Conservation (phyloP, 2,329 filamentous ascomycete genomes). For the Fonsecaea erecta region DNA sequence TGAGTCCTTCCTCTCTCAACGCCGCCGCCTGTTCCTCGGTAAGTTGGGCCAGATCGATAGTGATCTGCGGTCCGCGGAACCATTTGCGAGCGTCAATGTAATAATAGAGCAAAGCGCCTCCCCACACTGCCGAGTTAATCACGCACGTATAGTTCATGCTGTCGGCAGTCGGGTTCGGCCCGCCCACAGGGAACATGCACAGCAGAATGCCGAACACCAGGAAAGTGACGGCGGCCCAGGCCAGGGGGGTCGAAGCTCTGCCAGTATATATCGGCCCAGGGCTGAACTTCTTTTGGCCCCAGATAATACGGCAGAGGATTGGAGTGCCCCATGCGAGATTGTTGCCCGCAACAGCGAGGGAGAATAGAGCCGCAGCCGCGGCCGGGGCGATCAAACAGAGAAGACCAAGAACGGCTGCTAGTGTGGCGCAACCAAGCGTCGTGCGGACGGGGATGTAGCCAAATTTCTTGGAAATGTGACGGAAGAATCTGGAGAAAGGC, state of each 20-base stretch:
- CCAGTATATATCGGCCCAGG: slow-evolving; percentile 66
- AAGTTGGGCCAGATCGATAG: slow-evolving; percentile 48
- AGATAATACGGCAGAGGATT: slow-evolving; percentile 62
- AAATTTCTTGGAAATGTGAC: slow-evolving; percentile 59
- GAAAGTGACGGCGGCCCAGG: slow-evolving; percentile 59
- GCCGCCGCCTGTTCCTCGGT: slow-evolving; percentile 41
- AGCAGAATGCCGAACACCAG: slow-evolving; percentile 61
- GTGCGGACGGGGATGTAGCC: slow-evolving; percentile 63
- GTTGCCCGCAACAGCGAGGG: slow-evolving; percentile 63
- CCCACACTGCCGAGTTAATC: slow-evolving; percentile 64
- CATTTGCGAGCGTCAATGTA: slow-evolving; percentile 62
- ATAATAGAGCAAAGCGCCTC: slow-evolving; percentile 62
- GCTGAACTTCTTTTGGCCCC: slow-evolving; percentile 62
- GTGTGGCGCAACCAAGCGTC: slow-evolving; percentile 59
- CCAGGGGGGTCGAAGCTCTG: slow-evolving; percentile 57
- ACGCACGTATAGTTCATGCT: slow-evolving; percentile 69
- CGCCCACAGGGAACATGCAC: slow-evolving; percentile 63
- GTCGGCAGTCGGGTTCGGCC: slow-evolving; percentile 57
- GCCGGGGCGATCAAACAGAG: slow-evolving; percentile 63
- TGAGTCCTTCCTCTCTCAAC: slow-evolving; percentile 33
- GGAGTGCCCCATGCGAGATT: slow-evolving; percentile 65
- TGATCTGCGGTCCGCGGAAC: slow-evolving; percentile 65
- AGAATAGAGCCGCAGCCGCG: slow-evolving; percentile 65
- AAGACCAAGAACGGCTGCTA: slow-evolving; percentile 60
- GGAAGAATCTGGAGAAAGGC: slow-evolving; percentile 63